Percentiles rank a stretch among this genome's conserved stretches.
phyloP scores from a whole-genome alignment of 1,139 yeast genomes.

The Candida sojae region DNA sequence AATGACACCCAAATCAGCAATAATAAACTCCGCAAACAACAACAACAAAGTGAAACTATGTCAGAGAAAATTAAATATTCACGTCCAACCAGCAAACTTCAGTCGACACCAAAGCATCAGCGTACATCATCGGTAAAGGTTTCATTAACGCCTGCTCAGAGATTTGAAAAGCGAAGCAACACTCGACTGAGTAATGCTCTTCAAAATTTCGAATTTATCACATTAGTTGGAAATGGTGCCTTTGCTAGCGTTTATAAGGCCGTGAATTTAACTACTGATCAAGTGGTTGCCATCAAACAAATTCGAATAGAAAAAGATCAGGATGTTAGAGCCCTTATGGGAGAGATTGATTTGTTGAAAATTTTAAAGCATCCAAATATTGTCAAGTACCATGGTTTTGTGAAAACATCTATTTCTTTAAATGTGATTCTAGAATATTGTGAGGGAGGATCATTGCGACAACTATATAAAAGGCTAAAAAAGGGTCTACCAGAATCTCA shows the following conservation, averaged over 20 bases:
- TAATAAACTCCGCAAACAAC: slow-evolving; percentile 7
- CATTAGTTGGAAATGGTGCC: slow-evolving; percentile 91
- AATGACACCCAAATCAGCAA: not conserved
- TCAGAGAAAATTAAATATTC: no score
- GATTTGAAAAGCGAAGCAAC: slow-evolving; percentile 44
- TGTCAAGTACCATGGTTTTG: slow-evolving; percentile 88
- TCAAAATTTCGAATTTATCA: slow-evolving; percentile 57
- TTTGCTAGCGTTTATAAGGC: slow-evolving; percentile 94
- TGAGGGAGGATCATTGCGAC: slow-evolving; percentile 81
- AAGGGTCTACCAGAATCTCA: slow-evolving; percentile 60
- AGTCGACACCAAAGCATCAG: slow-evolving; percentile 22
- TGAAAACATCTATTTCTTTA: slow-evolving; percentile 64
- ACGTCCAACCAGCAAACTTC: slow-evolving; percentile 8
- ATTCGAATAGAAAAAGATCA: slow-evolving; percentile 56
- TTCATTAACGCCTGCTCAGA: slow-evolving; percentile 57
- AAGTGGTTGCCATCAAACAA: slow-evolving; percentile 84
- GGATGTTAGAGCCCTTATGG: slow-evolving; percentile 56
- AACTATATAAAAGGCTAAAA: slow-evolving; percentile 58
- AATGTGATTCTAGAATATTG: slow-evolving; percentile 78
- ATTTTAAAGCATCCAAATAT: slow-evolving; percentile 82
- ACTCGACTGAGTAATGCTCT: slow-evolving; percentile 44
- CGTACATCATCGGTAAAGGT: slow-evolving; percentile 41
- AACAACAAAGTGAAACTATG: no score
- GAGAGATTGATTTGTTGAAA: slow-evolving; percentile 85
- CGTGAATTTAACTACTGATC: slow-evolving; percentile 61